phyloP scores from a whole-genome alignment of 306 rosid genomes.

The Crataegus laevigata region DNA sequence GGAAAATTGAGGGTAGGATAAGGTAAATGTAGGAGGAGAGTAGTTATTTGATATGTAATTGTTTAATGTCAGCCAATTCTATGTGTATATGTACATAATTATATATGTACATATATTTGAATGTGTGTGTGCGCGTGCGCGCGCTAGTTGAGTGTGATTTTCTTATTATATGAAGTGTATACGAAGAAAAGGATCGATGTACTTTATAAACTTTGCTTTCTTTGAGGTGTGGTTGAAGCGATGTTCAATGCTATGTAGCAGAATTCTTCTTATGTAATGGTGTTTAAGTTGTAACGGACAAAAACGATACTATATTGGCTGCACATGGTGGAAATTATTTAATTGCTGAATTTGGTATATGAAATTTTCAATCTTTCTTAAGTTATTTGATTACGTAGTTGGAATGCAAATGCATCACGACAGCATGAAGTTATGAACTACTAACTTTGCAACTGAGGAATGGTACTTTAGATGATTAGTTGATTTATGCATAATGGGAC shows the following conservation, averaged over 20 bases:
- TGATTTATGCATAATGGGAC: background rate
- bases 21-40: background rate
- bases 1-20: background rate
- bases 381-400: background rate
- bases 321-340: background rate
- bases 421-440: slow-evolving; percentile 1
- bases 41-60: background rate
- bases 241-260: background rate
- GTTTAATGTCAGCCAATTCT: background rate
- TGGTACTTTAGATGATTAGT: background rate
- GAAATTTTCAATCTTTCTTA: background rate
- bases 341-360: background rate
- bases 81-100: background rate
- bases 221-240: background rate
- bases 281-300: background rate
- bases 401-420: background rate
- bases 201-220: background rate
- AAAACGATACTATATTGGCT: background rate
- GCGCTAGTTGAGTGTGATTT: slow-evolving; percentile 7
- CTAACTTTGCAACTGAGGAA: background rate
- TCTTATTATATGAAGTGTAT: background rate
- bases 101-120: background rate
- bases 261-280: background rate
- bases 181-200: slow-evolving; percentile 11
- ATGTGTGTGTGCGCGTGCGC: background rate